Evolutionary conservation across 2,329 filamentous ascomycete genomes (phyloP).

Genomic region (Diplocarpon mali): DNA sequence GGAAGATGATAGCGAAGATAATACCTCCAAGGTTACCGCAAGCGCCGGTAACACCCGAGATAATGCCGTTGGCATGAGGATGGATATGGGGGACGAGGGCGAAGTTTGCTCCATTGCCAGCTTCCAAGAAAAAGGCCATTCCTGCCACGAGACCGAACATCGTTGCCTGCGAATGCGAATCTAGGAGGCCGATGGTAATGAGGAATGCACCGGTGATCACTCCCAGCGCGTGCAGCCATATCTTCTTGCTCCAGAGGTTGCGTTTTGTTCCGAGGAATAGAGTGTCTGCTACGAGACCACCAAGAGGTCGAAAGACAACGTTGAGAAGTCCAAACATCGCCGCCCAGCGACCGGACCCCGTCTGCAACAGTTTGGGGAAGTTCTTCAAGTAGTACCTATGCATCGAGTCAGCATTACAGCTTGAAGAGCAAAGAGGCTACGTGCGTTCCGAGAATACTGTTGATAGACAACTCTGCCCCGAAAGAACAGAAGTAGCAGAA

Average conservation of each 20-base stretch:
- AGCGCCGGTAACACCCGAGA: slow-evolving; percentile 70
- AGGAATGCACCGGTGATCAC: slow-evolving; percentile 47
- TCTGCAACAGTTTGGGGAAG: slow-evolving; percentile 46
- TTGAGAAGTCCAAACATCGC: slow-evolving; percentile 70
- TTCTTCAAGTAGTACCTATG: slow-evolving; percentile 38
- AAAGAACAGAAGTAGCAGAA: slow-evolving; percentile 53
- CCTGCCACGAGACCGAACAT: slow-evolving; percentile 71
- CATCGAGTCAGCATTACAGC: not conserved
- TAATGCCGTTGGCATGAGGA: slow-evolving; percentile 61
- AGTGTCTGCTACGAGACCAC: slow-evolving; percentile 44
- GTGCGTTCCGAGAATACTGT: slow-evolving; percentile 41
- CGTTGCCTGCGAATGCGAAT: slow-evolving; percentile 49
- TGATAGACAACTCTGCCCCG: slow-evolving; percentile 51
- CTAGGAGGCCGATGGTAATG: slow-evolving; percentile 49
- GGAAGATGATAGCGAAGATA: slow-evolving; percentile 72
- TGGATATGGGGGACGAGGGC: slow-evolving; percentile 79
- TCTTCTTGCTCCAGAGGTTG: slow-evolving; percentile 53
- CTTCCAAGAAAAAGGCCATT: slow-evolving; percentile 73
- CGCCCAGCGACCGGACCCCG: slow-evolving; percentile 48
- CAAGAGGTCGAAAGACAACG: slow-evolving; percentile 53
- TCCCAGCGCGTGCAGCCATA: slow-evolving; percentile 44
- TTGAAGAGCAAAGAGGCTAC: not conserved
- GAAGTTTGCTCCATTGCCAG: slow-evolving; percentile 79
- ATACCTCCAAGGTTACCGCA: slow-evolving; percentile 78
- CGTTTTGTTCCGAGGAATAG: slow-evolving; percentile 29